Evolutionary conservation across 805 yeast genomes (phyloP).

Genomic region (Metschnikowia matae): DNA sequence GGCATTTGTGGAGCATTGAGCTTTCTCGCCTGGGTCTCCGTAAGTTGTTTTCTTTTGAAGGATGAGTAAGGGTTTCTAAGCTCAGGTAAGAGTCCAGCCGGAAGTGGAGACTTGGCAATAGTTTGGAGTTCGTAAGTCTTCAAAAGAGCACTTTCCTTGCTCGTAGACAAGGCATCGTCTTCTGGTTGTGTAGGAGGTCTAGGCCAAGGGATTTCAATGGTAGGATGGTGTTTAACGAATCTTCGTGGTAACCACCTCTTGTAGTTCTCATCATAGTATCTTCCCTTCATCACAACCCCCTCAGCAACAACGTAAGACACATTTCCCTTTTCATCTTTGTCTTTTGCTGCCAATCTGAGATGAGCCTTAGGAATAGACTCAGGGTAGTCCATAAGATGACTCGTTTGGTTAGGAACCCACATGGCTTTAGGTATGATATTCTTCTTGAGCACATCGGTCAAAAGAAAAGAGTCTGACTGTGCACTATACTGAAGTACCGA

Average conservation of each 20-base stretch:
- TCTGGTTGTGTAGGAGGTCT: constrained; percentile 50
- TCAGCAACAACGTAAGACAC: constrained; percentile 75
- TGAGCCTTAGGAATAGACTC: constrained; percentile 54
- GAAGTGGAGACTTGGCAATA: constrained; percentile 63
- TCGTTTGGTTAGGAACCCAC: constrained; percentile 69
- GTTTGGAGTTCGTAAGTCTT: constrained; percentile 73
- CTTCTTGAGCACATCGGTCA: constrained; percentile 66
- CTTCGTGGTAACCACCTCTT: constrained; percentile 74
- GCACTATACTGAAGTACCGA: constrained; percentile 56
- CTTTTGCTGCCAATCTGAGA: constrained; percentile 73
- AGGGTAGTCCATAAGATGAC: constrained; percentile 71
- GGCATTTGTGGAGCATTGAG: constrained; percentile 78
- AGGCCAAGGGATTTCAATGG: constrained; percentile 87
- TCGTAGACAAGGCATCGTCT: constrained; percentile 59
- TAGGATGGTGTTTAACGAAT: constrained; percentile 64
- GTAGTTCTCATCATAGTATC: constrained; percentile 70
- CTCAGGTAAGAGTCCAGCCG: constrained; percentile 58
- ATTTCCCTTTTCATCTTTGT: constrained; percentile 61
- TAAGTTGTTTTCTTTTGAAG: constrained; percentile 51
- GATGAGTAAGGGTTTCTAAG: constrained; percentile 76
- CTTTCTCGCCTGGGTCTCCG: constrained; percentile 57
- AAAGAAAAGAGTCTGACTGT: constrained; percentile 57
- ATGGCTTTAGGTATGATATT: constrained; percentile 65
- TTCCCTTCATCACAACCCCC: constrained; percentile 61
- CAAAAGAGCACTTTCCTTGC: constrained; percentile 53